Evolutionary conservation across 1,284 basidiomycete genomes (phyloP).

Genomic region (Xerocomus nothofagi): DNA sequence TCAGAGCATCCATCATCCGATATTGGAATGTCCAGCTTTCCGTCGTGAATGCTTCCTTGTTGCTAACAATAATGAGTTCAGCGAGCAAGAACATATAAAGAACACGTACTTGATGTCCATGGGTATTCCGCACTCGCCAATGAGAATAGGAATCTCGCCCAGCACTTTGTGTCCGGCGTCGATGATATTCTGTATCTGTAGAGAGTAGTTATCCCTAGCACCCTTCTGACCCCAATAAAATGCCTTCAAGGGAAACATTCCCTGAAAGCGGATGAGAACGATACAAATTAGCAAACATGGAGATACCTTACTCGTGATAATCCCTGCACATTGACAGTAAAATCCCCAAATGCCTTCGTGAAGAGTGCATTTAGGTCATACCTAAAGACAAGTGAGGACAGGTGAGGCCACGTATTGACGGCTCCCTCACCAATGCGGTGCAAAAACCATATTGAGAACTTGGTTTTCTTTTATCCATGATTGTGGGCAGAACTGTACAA

Average conservation of each 20-base stretch:
- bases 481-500: conserved; percentile 69
- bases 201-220: conserved; percentile 75
- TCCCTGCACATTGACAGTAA: conserved; percentile 89
- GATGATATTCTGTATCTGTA: conserved; percentile 82
- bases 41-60: conserved; percentile 66
- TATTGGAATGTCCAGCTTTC: conserved; percentile 81
- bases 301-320: conserved; percentile 64
- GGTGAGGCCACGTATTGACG: not conserved
- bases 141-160: conserved; percentile 77
- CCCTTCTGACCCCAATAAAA: conserved; percentile 87
- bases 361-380: conserved; percentile 90
- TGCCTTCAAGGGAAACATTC: conserved; percentile 77
- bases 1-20: conserved; percentile 88
- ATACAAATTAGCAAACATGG: not conserved
- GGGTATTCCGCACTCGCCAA: conserved; percentile 91
- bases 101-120: conserved; percentile 88
- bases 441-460: conserved; percentile 78
- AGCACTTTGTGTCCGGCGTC: conserved; percentile 64
- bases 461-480: conserved; percentile 69
- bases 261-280: conserved; percentile 46
- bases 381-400: conserved; percentile 46
- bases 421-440: conserved; percentile 81
- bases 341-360: conserved; percentile 75
- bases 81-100: not conserved
- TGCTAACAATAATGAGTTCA: conserved; percentile 42